Base-by-base conservation (phyloP, 2,329 filamentous ascomycete species). In the Verticillium isaacii region DNA sequence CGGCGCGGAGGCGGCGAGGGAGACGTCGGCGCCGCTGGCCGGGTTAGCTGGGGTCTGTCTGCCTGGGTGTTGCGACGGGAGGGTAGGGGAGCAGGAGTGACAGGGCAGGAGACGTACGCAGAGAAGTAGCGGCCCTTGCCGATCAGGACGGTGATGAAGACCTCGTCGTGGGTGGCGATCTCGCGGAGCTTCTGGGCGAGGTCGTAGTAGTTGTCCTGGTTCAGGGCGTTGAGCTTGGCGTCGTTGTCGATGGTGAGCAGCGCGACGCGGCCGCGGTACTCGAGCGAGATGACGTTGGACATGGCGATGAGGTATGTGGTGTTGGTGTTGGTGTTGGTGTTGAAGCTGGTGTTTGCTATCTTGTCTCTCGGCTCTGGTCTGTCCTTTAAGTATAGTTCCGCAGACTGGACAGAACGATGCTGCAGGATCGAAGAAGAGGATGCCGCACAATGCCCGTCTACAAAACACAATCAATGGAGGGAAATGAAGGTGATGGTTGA, bases 71-170 rank as follows among this genome's bases (percentile, higher is more conserved):
- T 23, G 23, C 23, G 23, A 23, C 23, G 23, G 23, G 23, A 23
- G 23, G 23, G 23, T 2, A 23, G 41, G 32, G 50, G 14, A 55
- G 25, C 25, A 54, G 55, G 34, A 36, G 34, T n/a, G 34, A 1
- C 52, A 2, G 15, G 37, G n/a, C n/a, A n/a, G 45, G 59, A 62
- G 59, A 74, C 85, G 70, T 83, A 96, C 91, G 94, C 93, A 11
- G 93, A 97, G 79, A 98, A 98, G 72, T 79, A 89, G 8, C 85
- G 83, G n/a, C 94, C 94, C 63, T 86, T 93, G 70, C 87, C 95
- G 0, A 92, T 91, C 3, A 98, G 72, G 12, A 98, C 82, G 3
- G 94, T 98, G 68, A 97, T 87, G 71, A 84, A 91, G 63, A 97
- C 87, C 66, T 96, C 91, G 64, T 94, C 87, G 66, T 88, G 88